phyloP scores from a whole-genome alignment of 495 filamentous ascomycete species.

The Trichocladium antarcticum region DNA sequence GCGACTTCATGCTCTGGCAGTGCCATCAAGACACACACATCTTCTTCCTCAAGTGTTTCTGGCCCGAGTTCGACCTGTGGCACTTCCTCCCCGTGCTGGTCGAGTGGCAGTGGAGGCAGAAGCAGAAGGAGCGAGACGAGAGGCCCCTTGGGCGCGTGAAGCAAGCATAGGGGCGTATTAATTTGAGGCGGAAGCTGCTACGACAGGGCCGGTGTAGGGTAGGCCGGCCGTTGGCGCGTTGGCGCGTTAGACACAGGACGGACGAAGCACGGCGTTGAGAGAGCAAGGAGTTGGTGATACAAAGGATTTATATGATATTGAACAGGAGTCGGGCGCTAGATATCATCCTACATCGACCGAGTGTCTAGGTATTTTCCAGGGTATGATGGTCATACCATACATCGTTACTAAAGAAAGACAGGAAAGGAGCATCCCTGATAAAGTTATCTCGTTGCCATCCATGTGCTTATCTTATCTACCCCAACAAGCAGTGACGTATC shows the following conservation, averaged over 20 bases:
- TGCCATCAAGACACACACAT: slow-evolving; percentile 85
- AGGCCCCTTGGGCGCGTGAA: slow-evolving; percentile 24
- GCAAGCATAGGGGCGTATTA: slow-evolving; percentile 2
- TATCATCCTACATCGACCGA: neutral
- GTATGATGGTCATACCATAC: too few relatives aligned
- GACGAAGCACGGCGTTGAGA: neutral
- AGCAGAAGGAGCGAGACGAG: slow-evolving; percentile 38
- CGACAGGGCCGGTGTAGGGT: too few relatives aligned
- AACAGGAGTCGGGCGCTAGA: neutral
- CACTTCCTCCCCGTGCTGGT: slow-evolving; percentile 82
- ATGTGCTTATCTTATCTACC: slow-evolving; percentile 24
- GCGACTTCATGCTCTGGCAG: slow-evolving; percentile 99
- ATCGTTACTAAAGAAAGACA: too few relatives aligned
- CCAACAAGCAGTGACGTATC: slow-evolving; percentile 21
- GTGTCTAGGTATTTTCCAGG: too few relatives aligned
- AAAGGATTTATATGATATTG: neutral
- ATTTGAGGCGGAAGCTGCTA: too few relatives aligned
- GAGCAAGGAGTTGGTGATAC: neutral
- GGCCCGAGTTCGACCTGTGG: slow-evolving; percentile 96
- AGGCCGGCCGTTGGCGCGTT: too few relatives aligned
- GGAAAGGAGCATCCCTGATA: too few relatives aligned
- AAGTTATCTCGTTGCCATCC: too few relatives aligned
- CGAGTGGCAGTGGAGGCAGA: slow-evolving; percentile 76
- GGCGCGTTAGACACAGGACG: neutral
- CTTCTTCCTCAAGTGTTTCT: slow-evolving; percentile 81